Percentiles rank a stretch among this genome's conserved stretches.
Evolutionary conservation across 2,329 filamentous ascomycete genomes (phyloP).

Genomic region (Penicillium sp.): DNA sequence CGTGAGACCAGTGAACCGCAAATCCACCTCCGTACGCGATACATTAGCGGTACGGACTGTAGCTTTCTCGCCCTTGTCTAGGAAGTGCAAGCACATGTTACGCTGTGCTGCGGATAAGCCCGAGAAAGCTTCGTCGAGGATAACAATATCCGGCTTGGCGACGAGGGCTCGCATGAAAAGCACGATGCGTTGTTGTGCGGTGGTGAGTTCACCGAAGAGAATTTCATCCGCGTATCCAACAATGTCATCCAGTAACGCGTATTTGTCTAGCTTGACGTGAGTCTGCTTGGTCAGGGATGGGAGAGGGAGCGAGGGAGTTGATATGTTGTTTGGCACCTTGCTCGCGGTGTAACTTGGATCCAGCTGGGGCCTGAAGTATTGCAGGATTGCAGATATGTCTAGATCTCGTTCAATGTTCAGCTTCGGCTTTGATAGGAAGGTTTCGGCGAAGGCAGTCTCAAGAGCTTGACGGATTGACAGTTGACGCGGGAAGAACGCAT

Average conservation of each 20-base stretch:
- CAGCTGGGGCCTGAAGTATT: constrained; percentile 78
- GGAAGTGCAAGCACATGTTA: constrained; percentile 83
- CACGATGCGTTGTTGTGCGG: constrained; percentile 67
- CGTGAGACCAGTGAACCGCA: constrained; percentile 54
- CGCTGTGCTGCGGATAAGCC: constrained; percentile 77
- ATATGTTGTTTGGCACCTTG: constrained; percentile 5
- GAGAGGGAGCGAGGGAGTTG: constrained; percentile 26
- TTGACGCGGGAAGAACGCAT: constrained; percentile 81
- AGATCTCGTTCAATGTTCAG: constrained; percentile 56
- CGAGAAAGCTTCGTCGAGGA: constrained; percentile 84
- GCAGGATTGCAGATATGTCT: constrained; percentile 66
- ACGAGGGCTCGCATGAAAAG: constrained; percentile 80
- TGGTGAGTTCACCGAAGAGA: constrained; percentile 63
- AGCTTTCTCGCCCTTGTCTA: constrained; percentile 61
- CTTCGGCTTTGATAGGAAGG: constrained; percentile 69
- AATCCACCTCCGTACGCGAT: not conserved
- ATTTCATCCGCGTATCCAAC: constrained; percentile 70
- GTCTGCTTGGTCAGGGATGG: constrained; percentile 11
- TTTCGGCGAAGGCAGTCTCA: constrained; percentile 87
- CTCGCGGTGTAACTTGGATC: constrained; percentile 48
- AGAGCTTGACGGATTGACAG: constrained; percentile 71
- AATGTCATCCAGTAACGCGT: constrained; percentile 24
- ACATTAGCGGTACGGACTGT: constrained; percentile 29
- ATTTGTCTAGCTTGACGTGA: not conserved
- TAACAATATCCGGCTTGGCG: constrained; percentile 75